These are phyloP conservation scores for Lomentospora prolificans DNA, from an alignment of 2,329 filamentous ascomycete species.

Conservation along the genomic window DNA sequence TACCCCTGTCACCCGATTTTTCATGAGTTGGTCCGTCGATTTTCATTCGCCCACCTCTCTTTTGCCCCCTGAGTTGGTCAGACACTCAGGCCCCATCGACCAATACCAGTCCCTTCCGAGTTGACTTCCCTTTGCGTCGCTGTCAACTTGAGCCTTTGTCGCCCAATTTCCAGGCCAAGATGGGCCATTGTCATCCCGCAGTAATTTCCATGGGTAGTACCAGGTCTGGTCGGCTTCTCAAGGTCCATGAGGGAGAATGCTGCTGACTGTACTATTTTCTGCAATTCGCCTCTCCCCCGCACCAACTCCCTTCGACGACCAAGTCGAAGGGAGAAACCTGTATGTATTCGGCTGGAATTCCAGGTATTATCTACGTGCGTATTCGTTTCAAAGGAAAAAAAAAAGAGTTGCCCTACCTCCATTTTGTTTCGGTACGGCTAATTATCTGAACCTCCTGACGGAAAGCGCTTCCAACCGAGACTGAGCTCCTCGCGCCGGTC, in stretches of 20 bases:
- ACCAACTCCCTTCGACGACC: neutral
- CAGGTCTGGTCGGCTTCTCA: too few relatives aligned
- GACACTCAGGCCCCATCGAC: neutral
- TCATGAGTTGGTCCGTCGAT: neutral
- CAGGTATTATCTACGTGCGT: neutral
- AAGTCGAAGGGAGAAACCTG: neutral
- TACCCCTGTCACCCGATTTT: neutral
- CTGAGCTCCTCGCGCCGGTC: neutral
- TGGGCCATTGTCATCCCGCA: neutral
- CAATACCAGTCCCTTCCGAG: neutral
- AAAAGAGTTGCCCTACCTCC: neutral
- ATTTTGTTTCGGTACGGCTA: neutral
- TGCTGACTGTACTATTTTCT: too few relatives aligned
- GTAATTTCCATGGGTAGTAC: too few relatives aligned
- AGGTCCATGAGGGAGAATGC: too few relatives aligned
- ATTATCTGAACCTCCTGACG: neutral
- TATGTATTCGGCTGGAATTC: neutral
- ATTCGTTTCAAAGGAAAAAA: neutral
- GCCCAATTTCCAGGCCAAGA: neutral
- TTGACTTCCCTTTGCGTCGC: neutral
- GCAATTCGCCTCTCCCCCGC: too few relatives aligned
- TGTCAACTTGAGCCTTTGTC: neutral
- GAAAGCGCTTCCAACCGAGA: neutral
- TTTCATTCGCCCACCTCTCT: neutral
- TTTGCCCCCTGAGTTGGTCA: neutral